A percentile compares a stretch with the other conserved stretches of the same genome.
Evolutionary conservation across 306 rosid genomes (phyloP).

Genomic region (Nissolia schottii): DNA sequence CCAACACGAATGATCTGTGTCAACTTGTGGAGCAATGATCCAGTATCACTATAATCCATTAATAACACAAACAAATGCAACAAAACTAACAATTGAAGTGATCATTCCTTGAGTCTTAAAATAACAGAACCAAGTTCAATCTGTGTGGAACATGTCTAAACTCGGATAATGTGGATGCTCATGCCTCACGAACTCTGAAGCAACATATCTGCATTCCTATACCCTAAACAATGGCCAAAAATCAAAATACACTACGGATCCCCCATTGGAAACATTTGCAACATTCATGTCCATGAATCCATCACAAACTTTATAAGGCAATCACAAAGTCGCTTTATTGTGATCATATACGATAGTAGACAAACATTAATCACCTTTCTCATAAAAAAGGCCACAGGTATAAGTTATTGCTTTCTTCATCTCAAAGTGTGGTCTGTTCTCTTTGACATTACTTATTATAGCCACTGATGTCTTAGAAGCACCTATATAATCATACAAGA

Average conservation of each 20-base stretch:
- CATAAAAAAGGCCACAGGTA: not conserved
- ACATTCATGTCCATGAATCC: not conserved
- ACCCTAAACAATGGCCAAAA: slow-evolving; percentile 2
- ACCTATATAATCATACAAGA: not conserved
- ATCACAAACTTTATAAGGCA: not conserved
- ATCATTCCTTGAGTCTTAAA: not conserved
- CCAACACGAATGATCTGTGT: not conserved
- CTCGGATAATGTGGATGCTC: not conserved
- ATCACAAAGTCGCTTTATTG: not conserved
- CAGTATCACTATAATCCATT: not conserved
- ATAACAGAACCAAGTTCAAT: not conserved
- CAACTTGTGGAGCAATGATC: not conserved
- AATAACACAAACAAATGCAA: slow-evolving; percentile 5
- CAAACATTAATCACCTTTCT: not conserved
- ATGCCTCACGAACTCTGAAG: not conserved
- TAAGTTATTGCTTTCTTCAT: not conserved
- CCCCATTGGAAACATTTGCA: not conserved
- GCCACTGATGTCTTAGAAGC: not conserved
- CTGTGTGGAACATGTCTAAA: not conserved
- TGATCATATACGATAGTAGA: not conserved
- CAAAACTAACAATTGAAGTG: not conserved
- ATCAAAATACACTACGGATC: not conserved
- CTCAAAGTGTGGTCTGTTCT: not conserved
- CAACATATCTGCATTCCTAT: not conserved
- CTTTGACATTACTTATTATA: not conserved